Evolutionary conservation across 2,329 filamentous ascomycete genomes (phyloP).

Genomic region (Tricladium varicosporioides): DNA sequence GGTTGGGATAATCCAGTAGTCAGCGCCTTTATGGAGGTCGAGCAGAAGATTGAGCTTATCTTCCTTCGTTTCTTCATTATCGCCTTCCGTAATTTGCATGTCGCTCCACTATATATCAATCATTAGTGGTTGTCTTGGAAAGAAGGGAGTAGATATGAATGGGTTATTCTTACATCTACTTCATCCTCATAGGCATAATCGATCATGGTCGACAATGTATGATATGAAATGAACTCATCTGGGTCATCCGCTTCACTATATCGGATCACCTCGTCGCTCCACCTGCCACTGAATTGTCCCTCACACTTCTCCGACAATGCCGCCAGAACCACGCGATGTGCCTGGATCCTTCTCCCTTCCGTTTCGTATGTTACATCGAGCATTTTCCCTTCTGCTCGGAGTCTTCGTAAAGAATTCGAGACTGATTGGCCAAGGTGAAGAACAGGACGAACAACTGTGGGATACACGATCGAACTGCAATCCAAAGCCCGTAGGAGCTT

Average conservation of each 20-base stretch:
- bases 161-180: constrained; percentile 10
- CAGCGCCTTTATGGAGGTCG: too few species aligned
- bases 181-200: constrained; percentile 24
- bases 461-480: constrained; percentile 24
- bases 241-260: constrained; percentile 18
- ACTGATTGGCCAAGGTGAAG: constrained; percentile 6
- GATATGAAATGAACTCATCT: constrained; percentile 20
- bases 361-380: constrained; percentile 21
- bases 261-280: constrained; percentile 14
- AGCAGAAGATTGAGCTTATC: too few species aligned
- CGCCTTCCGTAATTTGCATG: too few species aligned
- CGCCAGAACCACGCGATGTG: constrained; percentile 22
- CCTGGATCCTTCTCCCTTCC: constrained; percentile 17
- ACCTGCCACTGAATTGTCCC: constrained; percentile 15
- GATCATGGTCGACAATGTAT: constrained; percentile 24
- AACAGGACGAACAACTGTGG: constrained; percentile 13
- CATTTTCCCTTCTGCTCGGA: constrained; percentile 14
- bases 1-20: too few species aligned
- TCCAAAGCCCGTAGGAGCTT: constrained; percentile 23
- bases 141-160: too few species aligned
- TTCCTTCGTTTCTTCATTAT: too few species aligned
- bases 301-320: constrained; percentile 19
- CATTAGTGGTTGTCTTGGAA: too few species aligned
- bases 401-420: constrained; percentile 3
- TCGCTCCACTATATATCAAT: too few species aligned